phyloP scores from a whole-genome alignment of 2,329 filamentous ascomycete genomes.

The Epichloe uncinata region DNA sequence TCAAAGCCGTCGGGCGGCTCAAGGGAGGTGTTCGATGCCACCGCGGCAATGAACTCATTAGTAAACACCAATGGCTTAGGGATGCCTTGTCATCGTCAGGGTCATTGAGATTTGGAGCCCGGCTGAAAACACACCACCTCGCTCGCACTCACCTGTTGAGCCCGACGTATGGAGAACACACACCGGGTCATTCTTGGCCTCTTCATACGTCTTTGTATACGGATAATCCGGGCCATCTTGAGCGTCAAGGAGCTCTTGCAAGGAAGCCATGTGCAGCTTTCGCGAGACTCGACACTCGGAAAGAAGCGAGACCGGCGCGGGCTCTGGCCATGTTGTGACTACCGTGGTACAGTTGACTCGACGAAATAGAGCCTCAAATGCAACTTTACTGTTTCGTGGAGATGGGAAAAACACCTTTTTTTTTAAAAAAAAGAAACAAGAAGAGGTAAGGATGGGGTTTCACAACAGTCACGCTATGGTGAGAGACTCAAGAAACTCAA shows the following conservation, averaged over 20 bases:
- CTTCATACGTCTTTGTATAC: conserved; percentile 17
- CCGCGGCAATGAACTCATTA: conserved; percentile 3
- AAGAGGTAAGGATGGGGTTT: not conserved
- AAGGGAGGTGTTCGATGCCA: not conserved
- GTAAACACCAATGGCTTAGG: conserved; percentile 2
- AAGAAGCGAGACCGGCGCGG: not conserved
- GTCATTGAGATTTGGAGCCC: too few relatives aligned
- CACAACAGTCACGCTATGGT: too few relatives aligned
- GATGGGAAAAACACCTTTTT: conserved; percentile 19
- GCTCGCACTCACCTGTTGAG: conserved; percentile 16
- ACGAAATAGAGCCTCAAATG: conserved; percentile 16
- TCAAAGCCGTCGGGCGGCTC: not conserved
- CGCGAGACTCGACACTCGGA: not conserved
- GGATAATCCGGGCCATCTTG: conserved; percentile 12
- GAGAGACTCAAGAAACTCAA: not conserved
- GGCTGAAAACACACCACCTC: too few relatives aligned
- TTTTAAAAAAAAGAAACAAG: too few relatives aligned
- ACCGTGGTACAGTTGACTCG: conserved; percentile 14
- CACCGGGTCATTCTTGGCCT: conserved; percentile 18
- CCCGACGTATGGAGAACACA: conserved; percentile 24
- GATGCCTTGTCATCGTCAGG: not conserved
- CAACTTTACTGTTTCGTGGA: conserved; percentile 18
- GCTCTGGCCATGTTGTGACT: conserved; percentile 8
- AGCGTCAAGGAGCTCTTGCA: conserved; percentile 11
- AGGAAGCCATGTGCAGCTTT: conserved; percentile 12